Evolutionary conservation across 805 yeast genomes (phyloP), one percentile per base, ranked within the genome.

Genomic region (Metschnikowia peoriensis): DNA sequence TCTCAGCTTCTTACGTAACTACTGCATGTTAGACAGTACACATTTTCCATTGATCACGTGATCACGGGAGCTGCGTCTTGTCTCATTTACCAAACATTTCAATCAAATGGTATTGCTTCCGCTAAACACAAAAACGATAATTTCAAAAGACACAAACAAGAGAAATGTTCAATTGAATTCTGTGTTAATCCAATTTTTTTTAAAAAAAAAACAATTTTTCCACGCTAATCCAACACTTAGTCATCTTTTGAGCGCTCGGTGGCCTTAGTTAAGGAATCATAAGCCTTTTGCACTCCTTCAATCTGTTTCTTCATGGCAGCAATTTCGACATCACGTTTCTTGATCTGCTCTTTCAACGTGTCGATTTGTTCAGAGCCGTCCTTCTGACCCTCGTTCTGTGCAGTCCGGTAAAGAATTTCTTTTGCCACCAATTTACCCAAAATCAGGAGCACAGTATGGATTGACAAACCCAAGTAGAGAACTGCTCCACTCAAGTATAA

Each of bases 401-500:
- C 49, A n/a, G 16, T 17, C 49, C 77, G 61, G 55, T 52, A 66
- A 38, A 63, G 67, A 9, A 62, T 51, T 50, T 73, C 75, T 73
- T 70, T 81, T 66, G 60, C 71, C 40, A 82, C 80, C 65, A 84
- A 68, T 64, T 82, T 80, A 54, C 71, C 73, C 44, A 83, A 73
- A 49, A 84, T 75, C 38, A 77, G 75, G 57, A 79, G 69, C 44
- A 82, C 81, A 0, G 85, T 81, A 38, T 74, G 76, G 51, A 83
- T 82, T 9, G 85, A 81, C 45, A 83, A 57, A 52, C 70, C 73
- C 60, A 82, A 75, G 65, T 80, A 84, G 53, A 84, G 66, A 5
- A 83, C 84, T 8, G 85, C 85, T 8, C 88, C 89, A 14, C 83
- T 77, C 50, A 84, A 74, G 63, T 84, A 84, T 41, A 82, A 71